These are phyloP conservation scores for Trichoderma sp. DNA, from an alignment of 2,329 filamentous ascomycete genomes.

Conservation along the genomic window DNA sequence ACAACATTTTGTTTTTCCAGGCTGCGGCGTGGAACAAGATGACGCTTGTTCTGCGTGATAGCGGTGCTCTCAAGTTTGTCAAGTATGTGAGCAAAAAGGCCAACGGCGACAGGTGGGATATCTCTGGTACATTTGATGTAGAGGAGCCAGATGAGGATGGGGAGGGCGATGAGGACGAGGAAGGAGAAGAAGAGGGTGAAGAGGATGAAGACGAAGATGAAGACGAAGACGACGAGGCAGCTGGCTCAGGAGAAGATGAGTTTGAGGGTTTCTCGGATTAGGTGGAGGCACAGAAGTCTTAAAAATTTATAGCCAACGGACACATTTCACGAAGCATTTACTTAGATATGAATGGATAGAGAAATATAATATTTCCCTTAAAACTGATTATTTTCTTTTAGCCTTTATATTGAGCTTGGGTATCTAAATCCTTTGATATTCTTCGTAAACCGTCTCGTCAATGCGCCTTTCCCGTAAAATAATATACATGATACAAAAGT, in stretches of 20 bases:
- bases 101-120: constrained; percentile 89
- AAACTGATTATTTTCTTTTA: neutral
- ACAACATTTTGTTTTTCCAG: constrained; percentile 68
- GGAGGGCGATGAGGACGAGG: constrained; percentile 41
- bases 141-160: constrained; percentile 54
- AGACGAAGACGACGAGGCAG: constrained; percentile 35
- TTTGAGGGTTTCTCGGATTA: constrained; percentile 61
- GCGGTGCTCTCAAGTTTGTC: constrained; percentile 85
- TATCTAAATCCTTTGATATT: constrained; percentile 11
- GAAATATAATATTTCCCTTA: neutral
- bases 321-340: neutral
- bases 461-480: constrained; percentile 4
- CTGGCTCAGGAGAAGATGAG: constrained; percentile 41
- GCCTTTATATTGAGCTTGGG: neutral
- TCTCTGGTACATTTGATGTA: constrained; percentile 78
- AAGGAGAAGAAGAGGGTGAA: constrained; percentile 47
- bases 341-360: neutral
- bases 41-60: constrained; percentile 86
- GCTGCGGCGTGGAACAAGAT: constrained; percentile 82
- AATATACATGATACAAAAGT: neutral
- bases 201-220: constrained; percentile 56
- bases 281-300: neutral
- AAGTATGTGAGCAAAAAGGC: constrained; percentile 90
- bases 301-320: neutral
- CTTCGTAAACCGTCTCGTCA: neutral